Evolutionary conservation across 2,329 filamentous ascomycete species (phyloP), one percentile per base, ranked within the genome.

Genomic region (Monilinia fructicola): DNA sequence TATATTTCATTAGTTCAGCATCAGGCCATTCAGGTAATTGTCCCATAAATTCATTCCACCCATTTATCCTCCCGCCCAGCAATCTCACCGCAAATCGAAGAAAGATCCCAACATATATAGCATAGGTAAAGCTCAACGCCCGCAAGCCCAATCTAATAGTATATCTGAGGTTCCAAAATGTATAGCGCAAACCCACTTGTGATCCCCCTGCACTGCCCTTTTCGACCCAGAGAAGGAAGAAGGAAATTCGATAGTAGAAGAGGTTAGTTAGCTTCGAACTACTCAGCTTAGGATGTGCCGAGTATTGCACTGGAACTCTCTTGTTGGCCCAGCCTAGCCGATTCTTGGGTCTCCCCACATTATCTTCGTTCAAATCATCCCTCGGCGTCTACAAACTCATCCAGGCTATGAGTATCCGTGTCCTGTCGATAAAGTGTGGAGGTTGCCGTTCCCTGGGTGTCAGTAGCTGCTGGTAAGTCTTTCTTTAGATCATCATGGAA

Each of bases 401-500:
- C 75, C 38, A 74, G 9, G 67, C 72, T 74, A 11, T 71, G 61
- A 2, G 71, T 74, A 64, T 76, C 74, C 11, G 75, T 76, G 63
- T 76, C 72, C 56, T 73, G 53, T 58, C 74, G 70, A 48, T 68
- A 70, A 38, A 76, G 53, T 21, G 67, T 42, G n/a, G 56, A 23
- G 21, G 53, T 14, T 35, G 53, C 44, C 28, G 42, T 46, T 31
- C 42, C 64, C 40, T 58, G 28, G 38, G 26, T 69, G 44, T 61
- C 48, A 50, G 21, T 40, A 52, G 67, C 71, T 38, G 74, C 67
- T 4, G 83, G 83, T 48, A 87, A 71, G 31, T 78, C 75, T 67
- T 81, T 82, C 74, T 82, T 82, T 74, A 87, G 54, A 67, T 87
- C 85, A 14, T 81, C 73, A 21, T 82, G 78, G 67, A 88, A 87